Evolutionary conservation across 1,284 basidiomycete species (phyloP).

Genomic region (Athelia sp.): DNA sequence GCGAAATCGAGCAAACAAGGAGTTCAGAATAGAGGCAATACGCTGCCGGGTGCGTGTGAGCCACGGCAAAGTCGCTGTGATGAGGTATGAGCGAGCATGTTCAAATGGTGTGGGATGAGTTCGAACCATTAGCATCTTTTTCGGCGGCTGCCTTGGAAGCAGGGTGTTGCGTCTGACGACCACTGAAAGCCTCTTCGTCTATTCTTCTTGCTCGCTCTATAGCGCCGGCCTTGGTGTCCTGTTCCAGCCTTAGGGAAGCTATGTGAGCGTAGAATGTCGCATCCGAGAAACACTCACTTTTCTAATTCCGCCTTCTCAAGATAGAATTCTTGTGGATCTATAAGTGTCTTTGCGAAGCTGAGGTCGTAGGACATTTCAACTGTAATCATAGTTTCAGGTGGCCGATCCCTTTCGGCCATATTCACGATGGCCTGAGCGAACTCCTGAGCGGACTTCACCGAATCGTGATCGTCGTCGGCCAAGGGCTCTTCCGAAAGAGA

Average conservation of each 20-base stretch:
- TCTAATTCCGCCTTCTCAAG: not conserved
- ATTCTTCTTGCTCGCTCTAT: not conserved
- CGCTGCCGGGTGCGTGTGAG: too few species aligned
- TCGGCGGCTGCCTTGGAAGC: too few species aligned
- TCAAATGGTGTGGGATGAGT: too few species aligned
- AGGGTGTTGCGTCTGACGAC: not conserved
- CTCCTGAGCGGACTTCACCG: not conserved
- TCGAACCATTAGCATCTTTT: too few species aligned
- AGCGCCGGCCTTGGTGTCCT: not conserved
- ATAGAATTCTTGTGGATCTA: not conserved
- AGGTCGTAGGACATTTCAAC: not conserved
- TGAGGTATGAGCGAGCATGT: too few species aligned
- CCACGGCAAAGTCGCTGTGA: too few species aligned
- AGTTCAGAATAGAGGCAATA: too few species aligned
- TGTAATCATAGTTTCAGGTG: not conserved
- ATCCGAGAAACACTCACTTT: not conserved
- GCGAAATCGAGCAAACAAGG: too few species aligned
- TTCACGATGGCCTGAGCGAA: not conserved
- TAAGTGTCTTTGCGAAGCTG: not conserved
- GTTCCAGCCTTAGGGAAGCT: not conserved
- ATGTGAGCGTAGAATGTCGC: not conserved
- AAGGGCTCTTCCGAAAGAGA: not conserved
- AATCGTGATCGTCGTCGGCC: not conserved
- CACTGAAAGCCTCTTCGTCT: not conserved
- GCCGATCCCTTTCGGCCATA: not conserved